Conservation (phyloP, 73 alveolate species). For the Blepharisma japonicum region DNA sequence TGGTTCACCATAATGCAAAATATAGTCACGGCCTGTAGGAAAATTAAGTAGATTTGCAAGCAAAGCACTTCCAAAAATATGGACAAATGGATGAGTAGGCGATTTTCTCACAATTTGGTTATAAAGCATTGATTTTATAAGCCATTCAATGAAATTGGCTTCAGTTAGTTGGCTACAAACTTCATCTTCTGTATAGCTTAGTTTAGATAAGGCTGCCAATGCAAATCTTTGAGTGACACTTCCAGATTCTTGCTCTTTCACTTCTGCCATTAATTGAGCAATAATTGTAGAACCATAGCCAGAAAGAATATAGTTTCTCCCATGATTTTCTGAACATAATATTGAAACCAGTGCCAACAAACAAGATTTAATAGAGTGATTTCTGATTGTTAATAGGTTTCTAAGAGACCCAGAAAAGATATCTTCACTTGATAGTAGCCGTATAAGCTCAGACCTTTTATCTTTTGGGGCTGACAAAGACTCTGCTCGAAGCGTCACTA, state of each 20-base stretch:
- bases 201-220: not conserved
- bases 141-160: not conserved
- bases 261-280: not conserved
- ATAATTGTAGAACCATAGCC: not conserved
- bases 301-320: not conserved
- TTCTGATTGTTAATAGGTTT: not conserved
- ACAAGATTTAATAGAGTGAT: not conserved
- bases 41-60: not conserved
- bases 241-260: not conserved
- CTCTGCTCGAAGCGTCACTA: not conserved
- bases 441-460: not conserved
- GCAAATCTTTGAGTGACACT: not conserved
- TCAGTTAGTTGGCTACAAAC: not conserved
- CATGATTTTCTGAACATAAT: not conserved
- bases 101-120: not conserved
- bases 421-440: not conserved
- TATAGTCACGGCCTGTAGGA: not conserved
- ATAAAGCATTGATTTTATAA: not conserved
- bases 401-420: not conserved
- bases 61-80: slow-evolving; percentile 1
- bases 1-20: not conserved
- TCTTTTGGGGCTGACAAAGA: not conserved
- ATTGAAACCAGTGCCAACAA: slow-evolving; percentile 7
- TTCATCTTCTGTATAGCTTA: not conserved
- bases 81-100: not conserved